Conservation (phyloP, 2,329 filamentous ascomycete species). For the Pyrenochaeta sp. region DNA sequence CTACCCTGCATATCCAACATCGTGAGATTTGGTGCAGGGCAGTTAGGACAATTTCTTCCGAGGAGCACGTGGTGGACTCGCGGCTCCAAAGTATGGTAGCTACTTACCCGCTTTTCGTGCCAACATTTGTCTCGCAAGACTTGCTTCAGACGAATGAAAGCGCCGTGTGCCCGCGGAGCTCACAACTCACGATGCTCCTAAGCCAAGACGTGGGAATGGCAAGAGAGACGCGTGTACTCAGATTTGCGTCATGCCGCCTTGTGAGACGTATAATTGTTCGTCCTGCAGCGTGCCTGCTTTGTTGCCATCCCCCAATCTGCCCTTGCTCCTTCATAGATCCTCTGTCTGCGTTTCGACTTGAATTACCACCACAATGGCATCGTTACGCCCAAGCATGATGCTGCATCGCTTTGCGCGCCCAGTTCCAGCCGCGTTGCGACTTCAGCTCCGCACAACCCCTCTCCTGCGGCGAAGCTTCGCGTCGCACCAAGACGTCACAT, state of each 20-base stretch:
- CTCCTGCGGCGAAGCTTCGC: constrained; percentile 15
- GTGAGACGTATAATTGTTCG: constrained; percentile 4
- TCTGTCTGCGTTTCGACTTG: not conserved
- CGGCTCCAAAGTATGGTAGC: not conserved
- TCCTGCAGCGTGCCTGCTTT: not conserved
- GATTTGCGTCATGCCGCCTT: constrained; percentile 16
- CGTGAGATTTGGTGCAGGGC: not conserved
- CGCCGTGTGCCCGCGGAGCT: constrained; percentile 2
- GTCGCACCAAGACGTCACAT: constrained; percentile 17
- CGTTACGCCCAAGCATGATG: constrained; percentile 13
- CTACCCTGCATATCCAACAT: constrained; percentile 1
- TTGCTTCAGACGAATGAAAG: not conserved
- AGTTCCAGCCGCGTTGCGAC: constrained; percentile 6
- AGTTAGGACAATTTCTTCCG: not conserved
- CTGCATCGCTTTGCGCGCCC: constrained; percentile 15
- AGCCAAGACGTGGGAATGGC: constrained; percentile 11
- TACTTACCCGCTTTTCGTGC: not conserved
- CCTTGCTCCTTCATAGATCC: not conserved
- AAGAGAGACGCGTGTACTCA: constrained; percentile 9
- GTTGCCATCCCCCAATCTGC: not conserved
- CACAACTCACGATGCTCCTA: constrained; percentile 16
- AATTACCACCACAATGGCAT: constrained; percentile 13
- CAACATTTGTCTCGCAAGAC: not conserved
- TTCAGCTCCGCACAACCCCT: constrained; percentile 7
- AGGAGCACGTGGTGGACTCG: not conserved